Evolutionary conservation across 345 rosid species (phyloP).

Genomic region (Toxicodendron radicans): DNA sequence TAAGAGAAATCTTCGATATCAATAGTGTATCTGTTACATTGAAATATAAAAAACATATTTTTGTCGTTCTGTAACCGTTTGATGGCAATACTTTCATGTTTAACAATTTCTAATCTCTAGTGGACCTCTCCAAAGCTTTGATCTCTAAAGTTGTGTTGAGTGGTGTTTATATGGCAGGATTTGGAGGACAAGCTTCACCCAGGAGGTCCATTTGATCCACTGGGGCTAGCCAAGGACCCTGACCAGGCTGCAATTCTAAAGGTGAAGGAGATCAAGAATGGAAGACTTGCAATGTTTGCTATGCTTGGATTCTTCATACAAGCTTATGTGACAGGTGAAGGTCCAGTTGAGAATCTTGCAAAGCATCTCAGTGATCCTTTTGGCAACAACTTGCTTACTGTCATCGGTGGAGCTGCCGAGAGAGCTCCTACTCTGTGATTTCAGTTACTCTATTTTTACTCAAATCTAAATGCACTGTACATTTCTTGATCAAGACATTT

Average conservation of each 20-base stretch:
- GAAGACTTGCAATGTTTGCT: slow-evolving; percentile 93
- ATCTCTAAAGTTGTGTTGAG: not conserved
- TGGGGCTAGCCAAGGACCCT: slow-evolving; percentile 89
- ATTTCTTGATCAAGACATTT: slow-evolving; percentile 9
- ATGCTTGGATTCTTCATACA: slow-evolving; percentile 88
- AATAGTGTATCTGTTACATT: too few relatives aligned
- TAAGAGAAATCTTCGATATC: too few relatives aligned
- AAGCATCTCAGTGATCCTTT: slow-evolving; percentile 95
- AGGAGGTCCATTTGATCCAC: slow-evolving; percentile 96
- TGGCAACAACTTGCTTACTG: slow-evolving; percentile 98
- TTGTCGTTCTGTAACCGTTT: too few relatives aligned
- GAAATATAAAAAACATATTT: too few relatives aligned
- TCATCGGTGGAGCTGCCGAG: slow-evolving; percentile 68
- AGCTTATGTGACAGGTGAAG: slow-evolving; percentile 94
- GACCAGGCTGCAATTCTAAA: slow-evolving; percentile 91
- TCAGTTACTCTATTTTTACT: not conserved
- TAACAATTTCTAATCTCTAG: too few relatives aligned
- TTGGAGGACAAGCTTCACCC: slow-evolving; percentile 98
- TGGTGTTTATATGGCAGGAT: slow-evolving; percentile 37
- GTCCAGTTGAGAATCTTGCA: slow-evolving; percentile 90
- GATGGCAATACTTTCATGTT: too few relatives aligned
- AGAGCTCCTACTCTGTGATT: slow-evolving; percentile 83
- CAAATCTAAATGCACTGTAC: slow-evolving; percentile 14
- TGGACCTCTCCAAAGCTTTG: too few relatives aligned
- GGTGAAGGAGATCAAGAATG: slow-evolving; percentile 97